Evolutionary conservation across 2,329 filamentous ascomycete species (phyloP), one percentile per base, ranked within the genome.

Genomic region (Metarhizium album): DNA sequence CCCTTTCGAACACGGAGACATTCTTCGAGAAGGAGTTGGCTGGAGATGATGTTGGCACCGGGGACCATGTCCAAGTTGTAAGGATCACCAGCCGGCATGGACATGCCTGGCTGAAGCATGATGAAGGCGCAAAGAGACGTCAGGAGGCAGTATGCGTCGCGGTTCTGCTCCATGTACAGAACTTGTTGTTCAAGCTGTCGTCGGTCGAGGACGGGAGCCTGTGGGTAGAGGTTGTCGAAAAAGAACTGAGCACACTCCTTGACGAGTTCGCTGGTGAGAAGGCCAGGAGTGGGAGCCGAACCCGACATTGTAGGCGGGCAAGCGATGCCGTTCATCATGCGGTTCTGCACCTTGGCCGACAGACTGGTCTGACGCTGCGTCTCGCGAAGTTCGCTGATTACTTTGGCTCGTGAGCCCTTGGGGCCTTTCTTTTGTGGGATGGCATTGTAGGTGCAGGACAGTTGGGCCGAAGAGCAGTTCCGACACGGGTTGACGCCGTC

Each of bases 371-470:
- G 79, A 57, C 81, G 77, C 60, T 87, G 83, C 0, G 74, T 84
- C 60, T 84, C 82, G 57, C 84, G 78, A 54, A 88, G 65, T 61
- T 87, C 83, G 61, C 82, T 86, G 65, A 88, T 85, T 52, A 88
- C 83, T 66, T 87, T 88, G 47, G 85, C 85, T 54, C 83, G 73
- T 31, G 82, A 85, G 56, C 84, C 84, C 67, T 87, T 87, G 42
- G 84, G 84, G 1, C 84, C 84, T 65, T 87, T 87, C 70, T 87
- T 87, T 68, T 86, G 84, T 2, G 83, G 83, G 35, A 87, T 80
- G 33, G 83, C 81, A 69, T 86, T 83, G 74, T 87, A 88, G 29
- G 83, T 87, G 72, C 84, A 88, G 13, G 76, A 73, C 18, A 87
- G 72, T 60, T 81, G 76, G 6, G 84, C 81, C 7, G 82, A 78